Conservation (phyloP, 352 stramenopile genomes). For the Pythium brachiatum region DNA sequence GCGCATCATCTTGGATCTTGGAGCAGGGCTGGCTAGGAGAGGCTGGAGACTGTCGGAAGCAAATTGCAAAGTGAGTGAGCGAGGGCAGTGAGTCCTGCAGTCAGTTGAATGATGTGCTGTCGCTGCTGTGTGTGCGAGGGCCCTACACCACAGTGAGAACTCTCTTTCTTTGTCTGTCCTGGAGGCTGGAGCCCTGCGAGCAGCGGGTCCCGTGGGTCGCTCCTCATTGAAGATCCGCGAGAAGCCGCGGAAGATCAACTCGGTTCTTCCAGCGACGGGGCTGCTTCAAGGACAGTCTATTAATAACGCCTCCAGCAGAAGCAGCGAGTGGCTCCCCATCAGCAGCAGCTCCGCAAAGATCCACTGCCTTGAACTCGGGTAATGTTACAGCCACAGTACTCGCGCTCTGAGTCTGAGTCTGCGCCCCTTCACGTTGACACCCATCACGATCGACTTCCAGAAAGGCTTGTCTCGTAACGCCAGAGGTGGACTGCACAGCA, state of each 20-base stretch:
- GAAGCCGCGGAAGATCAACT: not conserved
- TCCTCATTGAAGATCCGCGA: not conserved
- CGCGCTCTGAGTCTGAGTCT: not conserved
- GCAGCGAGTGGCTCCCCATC: no score
- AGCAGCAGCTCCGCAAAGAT: not conserved
- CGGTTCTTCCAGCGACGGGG: not conserved
- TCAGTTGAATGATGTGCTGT: no score
- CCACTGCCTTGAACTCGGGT: not conserved
- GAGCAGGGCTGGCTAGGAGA: no score
- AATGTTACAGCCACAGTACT: not conserved
- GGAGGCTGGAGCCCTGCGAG: not conserved
- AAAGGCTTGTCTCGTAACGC: not conserved
- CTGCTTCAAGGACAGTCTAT: no score
- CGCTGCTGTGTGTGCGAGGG: no score
- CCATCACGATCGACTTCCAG: not conserved
- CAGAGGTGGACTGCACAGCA: not conserved
- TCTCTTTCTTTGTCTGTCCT: no score
- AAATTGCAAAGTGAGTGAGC: not conserved
- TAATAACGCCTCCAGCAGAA: no score
- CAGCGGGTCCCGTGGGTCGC: not conserved
- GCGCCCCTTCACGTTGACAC: not conserved
- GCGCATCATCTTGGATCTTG: conserved; percentile 19
- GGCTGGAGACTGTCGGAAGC: not conserved
- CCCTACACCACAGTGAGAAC: no score
- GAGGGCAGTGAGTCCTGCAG: not conserved